Percentiles rank a stretch among this genome's conserved stretches.
phyloP scores from a whole-genome alignment of 1,139 yeast species.

The Geotrichum candidum region DNA sequence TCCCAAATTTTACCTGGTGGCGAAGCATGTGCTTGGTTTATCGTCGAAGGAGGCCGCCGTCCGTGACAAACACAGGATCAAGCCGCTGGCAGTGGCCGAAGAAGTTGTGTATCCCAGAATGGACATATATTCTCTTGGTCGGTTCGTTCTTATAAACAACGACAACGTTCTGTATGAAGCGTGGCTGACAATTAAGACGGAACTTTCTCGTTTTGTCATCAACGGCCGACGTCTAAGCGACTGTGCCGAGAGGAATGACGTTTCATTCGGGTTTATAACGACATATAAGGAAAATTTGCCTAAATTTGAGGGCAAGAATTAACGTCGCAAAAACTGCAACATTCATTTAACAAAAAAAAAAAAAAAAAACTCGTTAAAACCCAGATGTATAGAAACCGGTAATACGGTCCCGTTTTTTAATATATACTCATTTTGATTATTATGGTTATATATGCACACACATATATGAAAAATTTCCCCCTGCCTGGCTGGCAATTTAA shows the following conservation, averaged over 20 bases:
- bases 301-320: background rate
- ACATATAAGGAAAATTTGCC: background rate
- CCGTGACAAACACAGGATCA: background rate
- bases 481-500: conserved; percentile 19
- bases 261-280: background rate
- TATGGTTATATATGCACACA: background rate
- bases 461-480: background rate
- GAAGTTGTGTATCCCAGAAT: background rate
- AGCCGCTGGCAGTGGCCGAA: background rate
- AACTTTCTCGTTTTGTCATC: background rate
- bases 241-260: background rate
- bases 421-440: background rate
- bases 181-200: background rate
- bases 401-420: too few relatives aligned
- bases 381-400: too few relatives aligned
- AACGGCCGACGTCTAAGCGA: background rate
- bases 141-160: background rate
- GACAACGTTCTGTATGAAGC: background rate
- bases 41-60: background rate
- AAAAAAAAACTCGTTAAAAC: too few relatives aligned
- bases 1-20: background rate
- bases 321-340: too few relatives aligned
- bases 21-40: background rate
- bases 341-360: too few relatives aligned
- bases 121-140: background rate